Percentiles rank a stretch among this genome's conserved stretches.
phyloP scores from a whole-genome alignment of 2,329 filamentous ascomycete species.

The Cercospora canescens region DNA sequence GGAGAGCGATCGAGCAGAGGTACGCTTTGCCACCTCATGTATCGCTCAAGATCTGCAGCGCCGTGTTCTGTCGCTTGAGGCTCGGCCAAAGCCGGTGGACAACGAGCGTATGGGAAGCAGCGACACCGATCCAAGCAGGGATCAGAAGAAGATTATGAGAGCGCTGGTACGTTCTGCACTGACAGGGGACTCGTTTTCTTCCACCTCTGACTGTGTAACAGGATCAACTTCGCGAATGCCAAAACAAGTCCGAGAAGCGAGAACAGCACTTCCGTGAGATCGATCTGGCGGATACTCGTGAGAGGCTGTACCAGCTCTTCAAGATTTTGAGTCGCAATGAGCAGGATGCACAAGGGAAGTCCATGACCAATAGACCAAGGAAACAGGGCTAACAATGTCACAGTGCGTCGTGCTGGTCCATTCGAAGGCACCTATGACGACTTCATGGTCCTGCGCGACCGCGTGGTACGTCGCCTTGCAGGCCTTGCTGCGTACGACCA shows the following conservation, averaged over 20 bases:
- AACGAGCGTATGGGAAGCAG: not conserved
- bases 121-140: not conserved
- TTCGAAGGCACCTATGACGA: slow-evolving; percentile 20
- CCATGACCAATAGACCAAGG: not conserved
- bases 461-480: slow-evolving; percentile 14
- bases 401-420: slow-evolving; percentile 1
- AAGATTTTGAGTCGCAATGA: not conserved
- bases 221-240: not conserved
- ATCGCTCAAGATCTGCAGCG: not conserved
- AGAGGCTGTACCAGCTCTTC: slow-evolving; percentile 3
- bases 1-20: not conserved
- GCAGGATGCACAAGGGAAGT: slow-evolving; percentile 5
- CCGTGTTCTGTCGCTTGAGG: not conserved
- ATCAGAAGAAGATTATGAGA: not conserved
- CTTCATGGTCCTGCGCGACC: slow-evolving; percentile 14
- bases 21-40: not conserved
- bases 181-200: not conserved
- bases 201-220: not conserved
- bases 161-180: not conserved
- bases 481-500: slow-evolving; percentile 8
- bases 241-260: not conserved
- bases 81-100: not conserved
- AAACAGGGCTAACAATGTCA: not conserved
- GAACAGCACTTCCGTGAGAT: slow-evolving; percentile 5
- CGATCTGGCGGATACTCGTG: slow-evolving; percentile 1